These are phyloP conservation scores for Trichosporon faecale DNA, from an alignment of 1,284 basidiomycete genomes.

Conservation along the genomic window DNA sequence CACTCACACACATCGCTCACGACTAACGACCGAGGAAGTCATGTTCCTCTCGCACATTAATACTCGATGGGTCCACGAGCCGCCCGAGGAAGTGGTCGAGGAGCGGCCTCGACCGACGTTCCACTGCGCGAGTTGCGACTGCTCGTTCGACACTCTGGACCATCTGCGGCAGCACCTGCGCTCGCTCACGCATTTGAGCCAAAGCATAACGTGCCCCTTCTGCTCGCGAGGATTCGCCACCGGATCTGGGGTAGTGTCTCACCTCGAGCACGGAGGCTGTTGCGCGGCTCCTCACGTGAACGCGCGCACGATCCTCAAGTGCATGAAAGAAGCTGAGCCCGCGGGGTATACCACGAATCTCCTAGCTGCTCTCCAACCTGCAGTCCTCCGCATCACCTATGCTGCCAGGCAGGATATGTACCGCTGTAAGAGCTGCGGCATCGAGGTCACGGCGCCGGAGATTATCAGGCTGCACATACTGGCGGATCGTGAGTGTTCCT, in stretches of 20 bases:
- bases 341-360: not conserved
- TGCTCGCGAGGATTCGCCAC: not conserved
- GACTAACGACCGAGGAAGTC: not conserved
- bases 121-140: not conserved
- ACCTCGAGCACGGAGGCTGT: not conserved
- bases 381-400: not conserved
- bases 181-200: not conserved
- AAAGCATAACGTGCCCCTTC: not conserved
- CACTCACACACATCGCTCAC: not conserved
- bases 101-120: not conserved
- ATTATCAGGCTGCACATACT: not conserved
- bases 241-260: not conserved
- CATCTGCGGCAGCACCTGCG: not conserved
- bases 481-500: not conserved
- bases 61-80: not conserved
- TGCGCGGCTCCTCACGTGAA: not conserved
- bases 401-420: not conserved
- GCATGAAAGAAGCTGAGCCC: not conserved
- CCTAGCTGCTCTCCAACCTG: not conserved
- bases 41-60: not conserved
- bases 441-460: not conserved
- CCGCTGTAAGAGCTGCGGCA: not conserved
- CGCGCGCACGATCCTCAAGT: not conserved
- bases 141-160: not conserved
- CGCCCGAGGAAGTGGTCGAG: too few relatives aligned